Base-by-base conservation (phyloP, 768 basidiomycete species). In the Kwoniella botswanensis region DNA sequence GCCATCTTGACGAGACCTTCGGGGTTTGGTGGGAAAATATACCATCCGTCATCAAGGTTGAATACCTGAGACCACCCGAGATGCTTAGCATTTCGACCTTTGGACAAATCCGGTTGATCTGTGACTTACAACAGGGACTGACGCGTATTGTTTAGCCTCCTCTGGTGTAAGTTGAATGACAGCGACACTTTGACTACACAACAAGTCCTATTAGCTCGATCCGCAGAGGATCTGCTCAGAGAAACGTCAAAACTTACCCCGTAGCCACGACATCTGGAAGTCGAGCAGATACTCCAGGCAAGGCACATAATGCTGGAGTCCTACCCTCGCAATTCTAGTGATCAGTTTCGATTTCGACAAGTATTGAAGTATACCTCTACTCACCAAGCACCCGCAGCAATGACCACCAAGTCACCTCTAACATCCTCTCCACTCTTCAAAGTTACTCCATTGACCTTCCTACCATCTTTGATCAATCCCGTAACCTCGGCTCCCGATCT, bases 271-370 rank as follows among this genome's bases (percentile, higher is more conserved):
- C 90, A 2, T 84, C 79, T 17, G 86, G 84, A 50, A 91, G 77
- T 12, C 67, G 57, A 50, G 72, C 70, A 13, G 85, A 82, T 18
- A 83, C 77, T 6, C 74, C 76, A 10, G 90, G 82, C 50, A 87
- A 87, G 9, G 90, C 89, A 79, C 95, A 93, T 1, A 90, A 82
- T 1, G 90, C 90, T 10, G 92, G 88, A 1, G 93, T 94, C 96
- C 95, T 97, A 5, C 91, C 21, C 46, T 18, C 46, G 18, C 12
- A 15, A 35, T 35, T 0, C 35, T 35, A 35, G 35, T 35, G 35
- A 68, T 71, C 56, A n/a, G 67, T 65, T 50, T 22, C 43, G 22
- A 35, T 35, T 35, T 7, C 35, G 35, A 35, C 4, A 35, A 35
- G 35, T 35, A 35, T 35, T 35, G 4, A 35, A 35, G 4, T 7